phyloP scores from a whole-genome alignment of 768 basidiomycete species.

The Xerocomellus intermedius region DNA sequence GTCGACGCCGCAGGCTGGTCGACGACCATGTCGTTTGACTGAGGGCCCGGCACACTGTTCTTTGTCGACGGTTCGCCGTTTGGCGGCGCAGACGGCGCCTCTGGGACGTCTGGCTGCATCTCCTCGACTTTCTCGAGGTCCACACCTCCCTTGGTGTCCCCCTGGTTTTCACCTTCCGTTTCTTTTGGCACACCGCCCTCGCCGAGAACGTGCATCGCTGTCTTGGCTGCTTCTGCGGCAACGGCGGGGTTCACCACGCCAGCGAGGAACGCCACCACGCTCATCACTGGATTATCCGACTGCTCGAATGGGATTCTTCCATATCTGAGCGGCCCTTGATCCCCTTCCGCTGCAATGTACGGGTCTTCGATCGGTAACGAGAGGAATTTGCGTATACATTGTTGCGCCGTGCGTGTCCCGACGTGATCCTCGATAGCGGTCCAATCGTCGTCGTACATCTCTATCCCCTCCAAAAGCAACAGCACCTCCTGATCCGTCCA shows the following conservation, averaged over 20 bases:
- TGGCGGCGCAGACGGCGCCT: constrained; percentile 1
- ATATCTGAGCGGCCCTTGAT: constrained; percentile 72
- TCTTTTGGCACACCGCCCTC: constrained; percentile 51
- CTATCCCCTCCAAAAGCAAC: constrained; percentile 89
- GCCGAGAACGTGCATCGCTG: constrained; percentile 78
- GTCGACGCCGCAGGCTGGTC: constrained; percentile 35
- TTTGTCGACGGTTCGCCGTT: constrained; percentile 19
- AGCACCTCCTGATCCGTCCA: constrained; percentile 94
- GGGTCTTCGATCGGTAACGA: constrained; percentile 96
- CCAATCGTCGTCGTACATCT: constrained; percentile 99
- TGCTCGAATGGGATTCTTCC: constrained; percentile 88
- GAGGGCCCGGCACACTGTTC: constrained; percentile 14
- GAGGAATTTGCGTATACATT: constrained; percentile 94
- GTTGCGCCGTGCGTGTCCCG: constrained; percentile 85
- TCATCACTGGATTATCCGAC: constrained; percentile 97
- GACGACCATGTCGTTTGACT: constrained; percentile 46
- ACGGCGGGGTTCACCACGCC: constrained; percentile 88
- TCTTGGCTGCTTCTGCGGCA: constrained; percentile 91
- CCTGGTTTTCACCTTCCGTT: constrained; percentile 24
- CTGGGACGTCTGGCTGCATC: constrained; percentile 33
- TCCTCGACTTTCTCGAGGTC: constrained; percentile 42
- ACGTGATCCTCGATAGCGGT: constrained; percentile 90
- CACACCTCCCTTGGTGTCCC: constrained; percentile 33
- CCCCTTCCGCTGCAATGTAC: constrained; percentile 76
- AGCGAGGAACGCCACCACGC: constrained; percentile 95